Evolutionary conservation across 148 eudicot species (phyloP), one percentile per base, ranked within the genome.

Genomic region (Spergularia bocconei): DNA sequence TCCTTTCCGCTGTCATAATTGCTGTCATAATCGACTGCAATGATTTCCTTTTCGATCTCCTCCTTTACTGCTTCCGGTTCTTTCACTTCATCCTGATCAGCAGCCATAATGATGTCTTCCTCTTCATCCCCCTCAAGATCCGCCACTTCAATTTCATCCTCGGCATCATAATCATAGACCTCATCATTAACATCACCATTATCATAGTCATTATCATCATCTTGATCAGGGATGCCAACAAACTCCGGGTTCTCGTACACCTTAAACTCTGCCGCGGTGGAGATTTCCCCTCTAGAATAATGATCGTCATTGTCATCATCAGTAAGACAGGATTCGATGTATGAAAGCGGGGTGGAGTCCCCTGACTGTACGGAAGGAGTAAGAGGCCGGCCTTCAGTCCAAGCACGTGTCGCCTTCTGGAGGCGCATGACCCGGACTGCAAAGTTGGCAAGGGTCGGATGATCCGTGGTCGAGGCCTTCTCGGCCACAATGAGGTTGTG

Each of bases 171-270:
- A 13, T 20, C 25, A 75, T 10, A 17, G 25, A n/a, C 51, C 23
- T 63, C 80, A n/a, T 16, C 16, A 13, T 68, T 16, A 0, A 14
- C 33, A 0, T 60, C 33, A 13, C 13, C 25, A 6, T 19, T 13
- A 11, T 5, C 47, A 14, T 58, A 19, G 13, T 73, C 21, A 10
- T 50, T 47, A 25, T 44, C 55, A 41, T 12, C 19, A 21, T 21
- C 19, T 5, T 16, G 14, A 71, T 56, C 47, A 16, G 14, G 44
- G 6, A 6, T 11, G 20, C 20, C 25, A 5, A 52, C 68, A 69
- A 70, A 77, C 54, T 33, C 69, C 11, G 80, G 74, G 25, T 78
- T 78, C 0, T 71, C 19, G 67, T 67, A 73, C 21, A 79, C 68
- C 11, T 16, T 73, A 29, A 58, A 72, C 52, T 77, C 62, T 36